Percentiles rank a stretch among this genome's conserved stretches.
Evolutionary conservation across 31 red algal genomes (phyloP).

Genomic region (Porphyra umbilicalis): DNA sequence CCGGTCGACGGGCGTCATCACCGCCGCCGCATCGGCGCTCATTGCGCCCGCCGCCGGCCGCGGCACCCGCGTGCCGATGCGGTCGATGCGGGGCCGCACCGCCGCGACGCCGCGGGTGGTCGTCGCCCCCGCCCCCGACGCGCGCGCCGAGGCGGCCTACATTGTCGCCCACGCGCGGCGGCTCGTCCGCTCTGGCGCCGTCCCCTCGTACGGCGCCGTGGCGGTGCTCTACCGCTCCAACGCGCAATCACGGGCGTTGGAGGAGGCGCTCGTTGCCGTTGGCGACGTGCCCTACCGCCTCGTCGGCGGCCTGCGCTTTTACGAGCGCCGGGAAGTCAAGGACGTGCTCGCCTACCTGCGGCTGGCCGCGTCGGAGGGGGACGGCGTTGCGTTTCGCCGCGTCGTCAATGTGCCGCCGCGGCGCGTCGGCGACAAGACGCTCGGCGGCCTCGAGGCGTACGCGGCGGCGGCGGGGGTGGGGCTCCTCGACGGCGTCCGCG

Average conservation of each 20-base stretch:
- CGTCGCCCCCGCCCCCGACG: background rate
- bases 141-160: background rate
- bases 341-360: constrained; percentile 62
- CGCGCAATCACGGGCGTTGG: constrained; percentile 49
- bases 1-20: constrained; percentile 22
- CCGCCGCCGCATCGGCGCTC: background rate
- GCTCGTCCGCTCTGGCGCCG: background rate
- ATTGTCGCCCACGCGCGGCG: background rate
- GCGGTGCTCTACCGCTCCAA: constrained; percentile 83
- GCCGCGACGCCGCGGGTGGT: background rate
- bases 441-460: constrained; percentile 26
- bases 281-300: constrained; percentile 48
- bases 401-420: constrained; percentile 57
- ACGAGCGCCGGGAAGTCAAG: constrained; percentile 67
- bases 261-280: constrained; percentile 35
- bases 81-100: background rate
- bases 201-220: constrained; percentile 34
- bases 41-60: background rate
- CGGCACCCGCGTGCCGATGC: background rate
- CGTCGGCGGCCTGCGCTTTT: constrained; percentile 58
- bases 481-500: constrained; percentile 4
- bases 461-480: constrained; percentile 9
- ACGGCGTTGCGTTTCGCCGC: constrained; percentile 45
- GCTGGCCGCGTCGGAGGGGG: constrained; percentile 29
- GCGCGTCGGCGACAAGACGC: constrained; percentile 58